Percentiles rank a stretch among this genome's conserved stretches.
These are phyloP conservation scores for Artemisia tridentata DNA, from an alignment of 129 eudicot genomes.

Conservation along the genomic window DNA sequence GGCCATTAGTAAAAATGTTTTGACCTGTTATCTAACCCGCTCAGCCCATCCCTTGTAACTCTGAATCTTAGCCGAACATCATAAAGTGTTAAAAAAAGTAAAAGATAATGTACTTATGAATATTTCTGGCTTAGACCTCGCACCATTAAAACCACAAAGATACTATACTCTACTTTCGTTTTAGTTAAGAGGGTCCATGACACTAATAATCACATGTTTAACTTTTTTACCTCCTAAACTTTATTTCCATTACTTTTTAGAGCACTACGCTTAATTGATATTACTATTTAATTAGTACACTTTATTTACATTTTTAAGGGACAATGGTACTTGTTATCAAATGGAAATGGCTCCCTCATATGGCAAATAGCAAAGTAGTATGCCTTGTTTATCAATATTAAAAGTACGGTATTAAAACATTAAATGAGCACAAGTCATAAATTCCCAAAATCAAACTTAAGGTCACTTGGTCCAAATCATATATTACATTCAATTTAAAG, in stretches of 20 bases:
- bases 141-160: slow-evolving; percentile 1
- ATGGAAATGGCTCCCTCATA: not conserved
- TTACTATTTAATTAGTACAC: not conserved
- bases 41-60: not conserved
- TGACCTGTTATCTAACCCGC: no score
- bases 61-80: not conserved
- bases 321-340: not conserved
- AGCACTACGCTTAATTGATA: not conserved
- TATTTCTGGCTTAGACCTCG: not conserved
- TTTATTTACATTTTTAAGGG: not conserved
- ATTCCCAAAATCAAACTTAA: not conserved
- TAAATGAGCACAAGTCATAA: not conserved
- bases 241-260: not conserved
- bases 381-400: not conserved
- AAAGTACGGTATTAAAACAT: not conserved
- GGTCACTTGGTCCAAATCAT: slow-evolving; percentile 2
- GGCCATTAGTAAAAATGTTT: no score
- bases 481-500: not conserved
- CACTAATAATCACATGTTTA: not conserved
- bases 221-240: not conserved
- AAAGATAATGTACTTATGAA: not conserved
- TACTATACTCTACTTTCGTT: not conserved
- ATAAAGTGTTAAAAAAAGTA: not conserved
- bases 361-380: not conserved
- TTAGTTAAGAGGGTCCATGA: not conserved